Percentiles rank a stretch among this genome's conserved stretches.
phyloP scores from a whole-genome alignment of 2,329 filamentous ascomycete genomes.

The Thelonectria discophora region DNA sequence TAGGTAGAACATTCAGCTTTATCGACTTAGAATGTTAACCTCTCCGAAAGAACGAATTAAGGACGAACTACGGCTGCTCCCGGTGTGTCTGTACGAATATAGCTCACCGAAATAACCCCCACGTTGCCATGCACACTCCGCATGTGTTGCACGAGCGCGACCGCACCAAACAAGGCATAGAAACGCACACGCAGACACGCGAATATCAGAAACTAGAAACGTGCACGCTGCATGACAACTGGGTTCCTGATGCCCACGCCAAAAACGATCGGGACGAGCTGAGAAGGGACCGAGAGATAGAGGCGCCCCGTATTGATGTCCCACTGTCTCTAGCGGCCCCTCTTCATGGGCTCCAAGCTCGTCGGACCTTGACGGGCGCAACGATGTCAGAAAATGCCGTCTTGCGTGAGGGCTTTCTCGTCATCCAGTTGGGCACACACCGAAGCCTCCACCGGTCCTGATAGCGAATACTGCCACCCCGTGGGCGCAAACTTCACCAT shows the following conservation, averaged over 20 bases:
- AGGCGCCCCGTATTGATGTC: constrained; percentile 15
- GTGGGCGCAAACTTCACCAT: constrained; percentile 23
- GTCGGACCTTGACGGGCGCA: constrained; percentile 21
- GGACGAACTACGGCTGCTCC: constrained; percentile 1
- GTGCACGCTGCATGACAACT: constrained; percentile 3
- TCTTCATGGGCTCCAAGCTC: neutral
- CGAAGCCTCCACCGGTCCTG: constrained; percentile 24
- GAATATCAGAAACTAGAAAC: constrained; percentile 10
- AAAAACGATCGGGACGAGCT: constrained; percentile 4
- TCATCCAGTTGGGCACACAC: constrained; percentile 30
- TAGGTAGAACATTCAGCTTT: neutral
- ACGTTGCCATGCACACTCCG: constrained; percentile 11
- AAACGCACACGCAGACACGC: constrained; percentile 15
- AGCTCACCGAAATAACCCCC: constrained; percentile 23
- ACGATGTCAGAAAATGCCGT: constrained; percentile 13
- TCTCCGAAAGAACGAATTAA: neutral
- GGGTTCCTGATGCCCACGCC: constrained; percentile 5
- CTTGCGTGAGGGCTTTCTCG: constrained; percentile 21
- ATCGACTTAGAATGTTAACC: no score
- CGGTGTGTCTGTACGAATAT: constrained; percentile 13
- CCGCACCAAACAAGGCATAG: constrained; percentile 12
- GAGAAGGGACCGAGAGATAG: constrained; percentile 8
- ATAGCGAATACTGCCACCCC: constrained; percentile 27
- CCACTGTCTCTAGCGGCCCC: constrained; percentile 17
- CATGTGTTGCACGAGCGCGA: constrained; percentile 2